Evolutionary conservation across 257 asterid species (phyloP), one percentile per base, ranked within the genome.

Genomic region (Solanum paucissectum): DNA sequence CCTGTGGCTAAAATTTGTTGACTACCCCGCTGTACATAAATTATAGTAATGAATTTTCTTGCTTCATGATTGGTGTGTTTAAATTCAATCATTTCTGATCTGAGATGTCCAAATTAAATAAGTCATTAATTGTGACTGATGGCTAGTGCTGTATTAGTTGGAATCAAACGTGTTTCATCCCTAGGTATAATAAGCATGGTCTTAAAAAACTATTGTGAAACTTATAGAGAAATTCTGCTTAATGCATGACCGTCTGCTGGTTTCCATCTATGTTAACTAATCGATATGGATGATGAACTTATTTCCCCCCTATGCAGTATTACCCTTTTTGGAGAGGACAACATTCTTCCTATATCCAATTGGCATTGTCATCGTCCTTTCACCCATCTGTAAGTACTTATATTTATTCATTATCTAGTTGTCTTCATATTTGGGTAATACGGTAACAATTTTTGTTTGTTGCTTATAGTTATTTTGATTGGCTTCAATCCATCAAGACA

Each of bases 401-500:
- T n/a, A 11, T n/a, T 36, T 4, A 25, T 42, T 42, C 44, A 7
- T 44, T 49, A 38, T 49, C 23, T 44, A n/a, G 52, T 62, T 49
- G 40, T 6, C 34, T 7, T 69, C 44, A 52, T 36, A 76, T 36
- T 36, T 74, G 14, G 32, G 25, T 60, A 52, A 49, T 33, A 20
- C 27, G 86, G 40, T 71, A 68, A 20, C 44, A 66, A 73, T 23
- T 21, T 86, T 25, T 60, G 42, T 84, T 88, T 37, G 62, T 84
- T 91, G 72, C 44, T 91, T 94, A 94, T 95, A 97, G 99, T 96
- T 86, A 93, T 92, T 83, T 92, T 97, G 91, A 91, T 93, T 77
- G 99, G 99, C 86, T 97, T 95, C 96, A 97, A 93, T 90, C 99
- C 99, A 12, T 97, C 99, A 10, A 96, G 99, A 94, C 93, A 95